Base-by-base conservation (phyloP, 345 rosid genomes). In the Eucalyptus grandis region DNA sequence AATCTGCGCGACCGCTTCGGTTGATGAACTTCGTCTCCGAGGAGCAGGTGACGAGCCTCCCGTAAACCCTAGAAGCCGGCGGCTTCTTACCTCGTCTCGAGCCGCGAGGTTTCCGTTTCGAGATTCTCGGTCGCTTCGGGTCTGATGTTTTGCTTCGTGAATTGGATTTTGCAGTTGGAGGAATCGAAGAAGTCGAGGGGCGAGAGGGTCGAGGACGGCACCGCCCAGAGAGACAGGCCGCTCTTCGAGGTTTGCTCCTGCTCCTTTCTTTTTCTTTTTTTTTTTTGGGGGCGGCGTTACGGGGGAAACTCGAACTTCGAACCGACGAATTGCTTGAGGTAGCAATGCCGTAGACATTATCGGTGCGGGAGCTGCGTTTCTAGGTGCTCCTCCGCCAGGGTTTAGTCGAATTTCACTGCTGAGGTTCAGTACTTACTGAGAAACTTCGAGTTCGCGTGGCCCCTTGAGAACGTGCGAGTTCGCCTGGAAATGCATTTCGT, bases 121-220 rank as follows among this genome's bases (percentile, higher is more conserved):
- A 22, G 69, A 54, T 17, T 22, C 21, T 54, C 9, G 10, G 49
- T 82, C 69, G 77, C 34, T 72, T 49, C 26, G 67, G 62, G 30
- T n/a, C 46, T 40, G 4, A 51, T 9, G 80, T 46, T 34, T 7
- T 7, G 54, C 50, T 54, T 89, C 72, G 30, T 50, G 53, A 62
- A 65, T 86, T 90, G 91, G 56, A 88, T 65, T 69, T 85, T 86
- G 47, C 94, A 98, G 99, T 92, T 98, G 90, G 96, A 97, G 89
- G 93, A 98, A 94, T 91, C 97, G 67, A 97, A 97, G 96, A 96
- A 93, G 91, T 37, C 95, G 27, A 96, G 99, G 90, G 99, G 99
- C n/a, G 98, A 94, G 89, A 95, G 96, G 85, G 95, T 97, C 82
- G 99, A 97, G 83, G 99, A 97, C 90, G 99, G 99, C 89, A 97